Percentiles rank a stretch among this genome's conserved stretches.
Conservation (phyloP, 164 flowering plant genomes). For the Kingdonia uniflora region DNA sequence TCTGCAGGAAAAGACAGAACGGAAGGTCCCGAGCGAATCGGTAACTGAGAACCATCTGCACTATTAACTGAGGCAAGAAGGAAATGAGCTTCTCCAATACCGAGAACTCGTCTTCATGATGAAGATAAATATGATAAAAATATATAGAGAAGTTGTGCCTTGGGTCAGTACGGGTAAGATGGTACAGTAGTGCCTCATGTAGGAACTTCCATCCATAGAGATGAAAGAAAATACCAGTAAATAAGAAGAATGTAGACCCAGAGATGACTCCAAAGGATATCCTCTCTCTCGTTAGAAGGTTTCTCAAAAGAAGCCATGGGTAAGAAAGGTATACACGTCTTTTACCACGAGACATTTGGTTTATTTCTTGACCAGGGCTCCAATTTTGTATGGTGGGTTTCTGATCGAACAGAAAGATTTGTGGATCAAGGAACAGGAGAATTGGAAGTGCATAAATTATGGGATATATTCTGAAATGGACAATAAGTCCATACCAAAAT, state of each 20-base stretch:
- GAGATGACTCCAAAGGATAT: slow-evolving; percentile 60
- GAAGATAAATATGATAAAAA: slow-evolving; percentile 89
- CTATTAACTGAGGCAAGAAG: slow-evolving; percentile 81
- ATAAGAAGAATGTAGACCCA: slow-evolving; percentile 51
- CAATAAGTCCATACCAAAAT: slow-evolving; percentile 89
- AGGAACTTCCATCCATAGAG: slow-evolving; percentile 79
- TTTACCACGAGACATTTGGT: slow-evolving; percentile 9
- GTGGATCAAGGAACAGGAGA: slow-evolving; percentile 56
- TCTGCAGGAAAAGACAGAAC: slow-evolving; percentile 78
- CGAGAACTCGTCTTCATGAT: slow-evolving; percentile 49
- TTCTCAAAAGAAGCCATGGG: slow-evolving; percentile 21
- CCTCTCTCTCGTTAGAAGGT: slow-evolving; percentile 40
- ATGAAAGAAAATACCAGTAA: slow-evolving; percentile 56
- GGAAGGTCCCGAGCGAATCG: slow-evolving; percentile 68
- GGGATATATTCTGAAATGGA: slow-evolving; percentile 91
- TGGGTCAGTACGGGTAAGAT: slow-evolving; percentile 96
- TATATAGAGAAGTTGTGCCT: slow-evolving; percentile 94
- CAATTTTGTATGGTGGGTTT: slow-evolving; percentile 41
- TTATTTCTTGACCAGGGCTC: slow-evolving; percentile 20
- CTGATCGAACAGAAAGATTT: slow-evolving; percentile 25
- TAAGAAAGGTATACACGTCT: slow-evolving; percentile 2
- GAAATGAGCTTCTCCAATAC: slow-evolving; percentile 69
- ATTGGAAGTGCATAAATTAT: slow-evolving; percentile 86
- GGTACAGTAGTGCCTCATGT: slow-evolving; percentile 82
- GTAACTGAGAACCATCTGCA: slow-evolving; percentile 61